Evolutionary conservation across 1,139 yeast genomes (phyloP).

Genomic region (Suhomyces maxii): DNA sequence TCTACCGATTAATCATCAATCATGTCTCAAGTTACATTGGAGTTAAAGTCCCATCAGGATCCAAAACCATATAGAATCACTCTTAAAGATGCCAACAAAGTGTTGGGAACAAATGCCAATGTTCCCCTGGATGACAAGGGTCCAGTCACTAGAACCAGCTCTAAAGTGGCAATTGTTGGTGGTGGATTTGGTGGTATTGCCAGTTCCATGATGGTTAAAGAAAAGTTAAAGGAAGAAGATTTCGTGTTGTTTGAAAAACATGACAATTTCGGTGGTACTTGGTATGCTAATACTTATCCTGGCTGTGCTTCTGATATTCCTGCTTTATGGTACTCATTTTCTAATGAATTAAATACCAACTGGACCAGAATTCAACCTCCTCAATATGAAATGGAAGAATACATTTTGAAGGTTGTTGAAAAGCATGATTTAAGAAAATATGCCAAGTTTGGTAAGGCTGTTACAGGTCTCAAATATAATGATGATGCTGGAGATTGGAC

Average conservation of each 20-base stretch:
- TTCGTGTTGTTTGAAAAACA: constrained; percentile 46
- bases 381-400: constrained; percentile 50
- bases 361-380: constrained; percentile 52
- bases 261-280: constrained; percentile 51
- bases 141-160: constrained; percentile 25
- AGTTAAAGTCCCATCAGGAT: constrained; percentile 33
- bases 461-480: constrained; percentile 32
- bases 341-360: constrained; percentile 38
- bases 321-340: constrained; percentile 48
- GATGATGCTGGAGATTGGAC: constrained; percentile 40
- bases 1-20: not conserved
- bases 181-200: constrained; percentile 52
- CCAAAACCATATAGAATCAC: constrained; percentile 35
- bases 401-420: constrained; percentile 40
- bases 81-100: constrained; percentile 27
- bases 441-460: constrained; percentile 30
- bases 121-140: constrained; percentile 18
- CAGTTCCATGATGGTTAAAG: constrained; percentile 30
- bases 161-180: constrained; percentile 44
- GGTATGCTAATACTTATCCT: constrained; percentile 56
- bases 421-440: constrained; percentile 34
- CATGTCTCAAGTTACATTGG: constrained; percentile 28
- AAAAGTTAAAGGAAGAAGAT: constrained; percentile 33
- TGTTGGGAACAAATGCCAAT: constrained; percentile 26
- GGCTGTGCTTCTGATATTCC: constrained; percentile 57